These are phyloP conservation scores for Tephrocybe sp. DNA, from an alignment of 768 basidiomycete species.

Conservation along the genomic window DNA sequence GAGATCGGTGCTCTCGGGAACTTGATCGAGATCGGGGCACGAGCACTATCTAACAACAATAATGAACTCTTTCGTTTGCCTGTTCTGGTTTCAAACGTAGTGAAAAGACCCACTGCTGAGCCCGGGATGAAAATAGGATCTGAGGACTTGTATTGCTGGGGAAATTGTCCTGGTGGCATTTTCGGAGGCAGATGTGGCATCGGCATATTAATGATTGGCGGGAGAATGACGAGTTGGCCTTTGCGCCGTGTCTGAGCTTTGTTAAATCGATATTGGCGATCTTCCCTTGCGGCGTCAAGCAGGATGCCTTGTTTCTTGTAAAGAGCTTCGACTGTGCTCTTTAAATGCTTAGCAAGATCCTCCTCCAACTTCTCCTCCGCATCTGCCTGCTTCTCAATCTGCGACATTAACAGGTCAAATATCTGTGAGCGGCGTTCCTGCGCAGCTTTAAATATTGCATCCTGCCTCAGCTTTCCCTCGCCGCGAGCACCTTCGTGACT, in stretches of 20 bases:
- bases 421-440: not conserved
- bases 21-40: too few species aligned
- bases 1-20: too few species aligned
- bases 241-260: not conserved
- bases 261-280: not conserved
- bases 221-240: not conserved
- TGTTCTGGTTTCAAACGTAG: too few species aligned
- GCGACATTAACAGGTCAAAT: not conserved
- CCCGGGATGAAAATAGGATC: too few species aligned
- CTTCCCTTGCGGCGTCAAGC: not conserved
- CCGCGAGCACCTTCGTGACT: not conserved
- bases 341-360: not conserved
- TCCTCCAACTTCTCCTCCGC: slow-evolving; percentile 1
- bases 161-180: too few species aligned
- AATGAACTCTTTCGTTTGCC: too few species aligned
- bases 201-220: too few species aligned
- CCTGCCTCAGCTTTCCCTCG: not conserved
- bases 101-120: too few species aligned
- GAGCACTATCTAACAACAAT: too few species aligned
- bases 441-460: not conserved
- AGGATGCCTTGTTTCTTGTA: not conserved
- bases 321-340: not conserved
- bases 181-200: too few species aligned
- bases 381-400: slow-evolving; percentile 4
- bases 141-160: too few species aligned